A percentile compares a stretch with the other conserved stretches of the same genome.
Evolutionary conservation across 495 filamentous ascomycete genomes (phyloP).

Genomic region (Aspergillus heteromorphus): DNA sequence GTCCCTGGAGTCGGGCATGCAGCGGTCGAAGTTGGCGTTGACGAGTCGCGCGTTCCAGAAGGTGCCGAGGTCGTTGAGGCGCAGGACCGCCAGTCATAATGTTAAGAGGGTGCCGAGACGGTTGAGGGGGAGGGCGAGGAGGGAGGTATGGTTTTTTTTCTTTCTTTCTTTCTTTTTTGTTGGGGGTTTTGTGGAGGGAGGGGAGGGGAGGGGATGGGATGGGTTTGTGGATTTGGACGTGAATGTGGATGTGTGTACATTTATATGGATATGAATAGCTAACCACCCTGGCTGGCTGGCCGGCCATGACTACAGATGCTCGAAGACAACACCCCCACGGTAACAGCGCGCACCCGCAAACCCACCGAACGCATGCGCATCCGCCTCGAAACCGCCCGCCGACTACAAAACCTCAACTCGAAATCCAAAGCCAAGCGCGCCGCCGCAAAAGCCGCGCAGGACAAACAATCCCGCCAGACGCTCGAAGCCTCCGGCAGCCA

Average conservation of each 20-base stretch:
- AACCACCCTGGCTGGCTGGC: too few relatives aligned
- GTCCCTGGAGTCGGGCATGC: slow-evolving; percentile 74
- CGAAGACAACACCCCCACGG: slow-evolving; percentile 87
- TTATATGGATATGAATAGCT: too few relatives aligned
- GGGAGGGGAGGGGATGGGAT: slow-evolving; percentile 8
- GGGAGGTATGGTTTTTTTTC: slow-evolving; percentile 51
- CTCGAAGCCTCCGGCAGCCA: slow-evolving; percentile 33
- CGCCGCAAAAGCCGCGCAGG: slow-evolving; percentile 27
- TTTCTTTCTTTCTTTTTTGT: too few relatives aligned
- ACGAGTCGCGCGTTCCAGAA: slow-evolving; percentile 80
- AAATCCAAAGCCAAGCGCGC: slow-evolving; percentile 48
- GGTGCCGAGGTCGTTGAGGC: slow-evolving; percentile 75
- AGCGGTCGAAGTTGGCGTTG: slow-evolving; percentile 59
- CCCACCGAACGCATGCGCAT: slow-evolving; percentile 65
- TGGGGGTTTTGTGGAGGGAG: too few relatives aligned
- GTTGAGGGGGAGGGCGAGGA: slow-evolving; percentile 61
- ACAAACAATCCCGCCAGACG: slow-evolving; percentile 26
- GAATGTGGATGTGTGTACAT: too few relatives aligned
- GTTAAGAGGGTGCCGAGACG: slow-evolving; percentile 82
- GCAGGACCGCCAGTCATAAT: slow-evolving; percentile 92
- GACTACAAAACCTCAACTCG: slow-evolving; percentile 57
- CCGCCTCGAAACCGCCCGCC: slow-evolving; percentile 76
- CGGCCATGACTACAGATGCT: slow-evolving; percentile 84
- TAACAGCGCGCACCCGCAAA: slow-evolving; percentile 65
- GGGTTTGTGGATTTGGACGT: too few relatives aligned